Conservation (phyloP, 164 flowering plant genomes). For the Vitis cinerea region DNA sequence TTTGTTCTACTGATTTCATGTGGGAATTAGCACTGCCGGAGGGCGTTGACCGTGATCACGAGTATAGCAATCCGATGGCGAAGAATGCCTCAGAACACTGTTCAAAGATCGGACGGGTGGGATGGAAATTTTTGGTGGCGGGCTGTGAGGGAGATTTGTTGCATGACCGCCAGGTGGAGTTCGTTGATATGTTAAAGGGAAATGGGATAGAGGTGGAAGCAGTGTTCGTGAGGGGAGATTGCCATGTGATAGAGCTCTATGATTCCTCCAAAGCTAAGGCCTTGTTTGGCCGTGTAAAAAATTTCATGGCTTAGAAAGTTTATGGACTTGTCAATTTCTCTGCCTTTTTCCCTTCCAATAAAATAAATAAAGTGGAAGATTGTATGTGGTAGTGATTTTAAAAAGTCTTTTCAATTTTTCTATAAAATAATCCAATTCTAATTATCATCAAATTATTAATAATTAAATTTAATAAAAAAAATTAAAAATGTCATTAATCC, state of each 20-base stretch:
- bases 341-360: too few relatives aligned
- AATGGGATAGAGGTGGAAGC: slow-evolving; percentile 16
- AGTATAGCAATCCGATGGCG: slow-evolving; percentile 29
- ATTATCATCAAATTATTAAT: too few relatives aligned
- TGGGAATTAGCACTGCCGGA: slow-evolving; percentile 37
- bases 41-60: slow-evolving; percentile 41
- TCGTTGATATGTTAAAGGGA: slow-evolving; percentile 13
- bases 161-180: slow-evolving; percentile 22
- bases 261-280: slow-evolving; percentile 7
- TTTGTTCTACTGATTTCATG: slow-evolving; percentile 23
- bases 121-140: slow-evolving; percentile 17
- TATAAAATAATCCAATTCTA: too few relatives aligned
- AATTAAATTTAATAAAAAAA: too few relatives aligned
- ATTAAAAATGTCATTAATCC: too few relatives aligned
- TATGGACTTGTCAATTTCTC: too few relatives aligned
- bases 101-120: slow-evolving; percentile 4
- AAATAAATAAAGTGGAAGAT: too few relatives aligned
- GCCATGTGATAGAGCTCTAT: slow-evolving; percentile 10
- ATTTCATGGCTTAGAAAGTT: not conserved
- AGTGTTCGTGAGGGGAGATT: slow-evolving; percentile 3
- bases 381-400: too few relatives aligned
- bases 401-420: too few relatives aligned
- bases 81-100: slow-evolving; percentile 10
- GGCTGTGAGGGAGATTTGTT: slow-evolving; percentile 34
- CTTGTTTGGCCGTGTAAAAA: not conserved